Conservation (phyloP, 306 rosid species). For the Quillaja saponaria region DNA sequence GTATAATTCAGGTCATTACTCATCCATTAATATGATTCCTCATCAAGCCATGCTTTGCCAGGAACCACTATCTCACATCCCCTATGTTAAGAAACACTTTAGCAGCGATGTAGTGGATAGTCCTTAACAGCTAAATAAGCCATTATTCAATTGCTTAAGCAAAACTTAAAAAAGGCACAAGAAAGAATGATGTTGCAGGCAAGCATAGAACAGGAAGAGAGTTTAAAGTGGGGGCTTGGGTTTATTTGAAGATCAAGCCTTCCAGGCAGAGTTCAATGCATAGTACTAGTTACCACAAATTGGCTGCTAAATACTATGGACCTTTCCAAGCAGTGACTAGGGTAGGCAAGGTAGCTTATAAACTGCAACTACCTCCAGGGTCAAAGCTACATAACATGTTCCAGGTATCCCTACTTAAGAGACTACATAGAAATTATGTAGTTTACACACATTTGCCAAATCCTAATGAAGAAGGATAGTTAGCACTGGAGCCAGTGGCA, state of each 20-base stretch:
- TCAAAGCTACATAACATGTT: background rate
- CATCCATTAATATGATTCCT: background rate
- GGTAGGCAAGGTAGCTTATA: background rate
- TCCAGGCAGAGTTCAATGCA: background rate
- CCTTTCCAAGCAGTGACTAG: background rate
- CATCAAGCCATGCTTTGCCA: background rate
- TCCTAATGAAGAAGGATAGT: no score
- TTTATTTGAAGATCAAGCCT: background rate
- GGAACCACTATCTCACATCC: rapidly evolving
- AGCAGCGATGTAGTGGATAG: background rate
- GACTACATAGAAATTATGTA: background rate
- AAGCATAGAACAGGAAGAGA: background rate
- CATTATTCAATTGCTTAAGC: background rate
- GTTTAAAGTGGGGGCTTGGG: background rate
- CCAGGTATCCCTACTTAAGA: background rate
- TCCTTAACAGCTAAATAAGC: no score
- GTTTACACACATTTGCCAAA: no score
- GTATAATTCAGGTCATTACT: background rate
- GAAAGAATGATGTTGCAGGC: background rate
- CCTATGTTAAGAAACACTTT: background rate
- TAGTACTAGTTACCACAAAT: background rate
- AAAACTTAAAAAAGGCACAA: background rate
- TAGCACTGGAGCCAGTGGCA: background rate
- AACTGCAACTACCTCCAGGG: background rate
- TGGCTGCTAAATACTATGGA: background rate